A percentile compares a stretch with the other conserved stretches of the same genome.
These are phyloP conservation scores for Aspergillus floridensis DNA, from an alignment of 2,329 filamentous ascomycete species.

Conservation along the genomic window DNA sequence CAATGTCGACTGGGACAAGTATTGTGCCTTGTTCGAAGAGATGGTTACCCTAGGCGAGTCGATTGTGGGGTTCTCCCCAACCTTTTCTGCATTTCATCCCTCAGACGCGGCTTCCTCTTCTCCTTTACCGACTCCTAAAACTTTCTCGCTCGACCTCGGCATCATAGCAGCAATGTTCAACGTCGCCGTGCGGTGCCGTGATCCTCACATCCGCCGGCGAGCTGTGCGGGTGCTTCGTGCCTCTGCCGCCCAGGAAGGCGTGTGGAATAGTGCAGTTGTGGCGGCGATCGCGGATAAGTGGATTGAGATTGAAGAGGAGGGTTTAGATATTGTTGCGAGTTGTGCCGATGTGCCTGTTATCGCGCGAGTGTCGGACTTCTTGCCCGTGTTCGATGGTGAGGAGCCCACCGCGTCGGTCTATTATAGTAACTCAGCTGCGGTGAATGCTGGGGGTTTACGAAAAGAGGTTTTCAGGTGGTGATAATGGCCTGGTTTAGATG, in stretches of 20 bases:
- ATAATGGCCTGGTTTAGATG: no score
- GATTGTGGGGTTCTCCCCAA: not conserved
- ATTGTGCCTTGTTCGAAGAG: not conserved
- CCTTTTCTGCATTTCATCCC: not conserved
- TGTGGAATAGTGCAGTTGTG: not conserved
- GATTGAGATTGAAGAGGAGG: constrained; percentile 2
- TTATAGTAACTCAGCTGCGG: not conserved
- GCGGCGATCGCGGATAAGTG: not conserved
- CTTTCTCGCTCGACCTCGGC: not conserved
- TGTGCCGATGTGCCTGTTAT: not conserved
- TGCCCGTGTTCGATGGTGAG: not conserved
- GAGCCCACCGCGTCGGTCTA: not conserved
- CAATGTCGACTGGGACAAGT: not conserved
- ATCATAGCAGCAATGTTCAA: not conserved
- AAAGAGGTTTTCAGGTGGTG: not conserved
- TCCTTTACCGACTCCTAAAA: not conserved
- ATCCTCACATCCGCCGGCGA: not conserved
- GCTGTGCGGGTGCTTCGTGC: not conserved
- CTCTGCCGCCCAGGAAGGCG: not conserved
- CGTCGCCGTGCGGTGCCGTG: not conserved
- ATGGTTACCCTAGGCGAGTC: not conserved
- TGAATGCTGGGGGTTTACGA: not conserved
- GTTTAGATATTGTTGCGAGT: not conserved
- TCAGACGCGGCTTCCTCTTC: not conserved
- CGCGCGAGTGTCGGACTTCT: not conserved